Percentiles rank a stretch among this genome's conserved stretches.
Evolutionary conservation across 2,329 filamentous ascomycete species (phyloP).

Genomic region (Aspergillus ochraceus): DNA sequence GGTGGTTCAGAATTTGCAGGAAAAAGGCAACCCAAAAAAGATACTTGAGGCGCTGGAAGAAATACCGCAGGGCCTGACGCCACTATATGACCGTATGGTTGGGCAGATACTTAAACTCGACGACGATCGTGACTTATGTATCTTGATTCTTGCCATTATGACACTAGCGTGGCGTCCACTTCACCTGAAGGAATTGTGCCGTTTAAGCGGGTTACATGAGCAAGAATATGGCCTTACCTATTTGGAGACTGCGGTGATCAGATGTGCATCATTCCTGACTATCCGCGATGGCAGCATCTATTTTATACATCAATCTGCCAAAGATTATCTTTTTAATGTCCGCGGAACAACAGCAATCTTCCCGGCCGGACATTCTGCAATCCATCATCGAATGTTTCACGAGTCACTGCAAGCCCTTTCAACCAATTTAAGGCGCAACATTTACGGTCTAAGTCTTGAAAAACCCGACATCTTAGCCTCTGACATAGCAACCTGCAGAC

Average conservation of each 20-base stretch:
- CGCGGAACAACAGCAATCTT: neutral
- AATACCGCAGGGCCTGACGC: neutral
- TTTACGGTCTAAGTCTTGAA: neutral
- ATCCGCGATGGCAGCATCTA: neutral
- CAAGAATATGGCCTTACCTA: neutral
- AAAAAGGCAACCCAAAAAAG: neutral
- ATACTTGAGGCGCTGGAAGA: neutral
- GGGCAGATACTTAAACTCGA: neutral
- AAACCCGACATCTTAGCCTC: neutral
- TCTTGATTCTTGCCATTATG: neutral
- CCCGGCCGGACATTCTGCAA: neutral
- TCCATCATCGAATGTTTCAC: slow-evolving; percentile 1
- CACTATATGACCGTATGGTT: slow-evolving; percentile 6
- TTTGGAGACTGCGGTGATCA: slow-evolving; percentile 1
- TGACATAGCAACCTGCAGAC: neutral
- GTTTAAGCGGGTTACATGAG: slow-evolving; percentile 3
- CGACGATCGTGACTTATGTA: neutral
- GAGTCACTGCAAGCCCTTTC: neutral
- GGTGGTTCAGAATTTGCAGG: slow-evolving; percentile 4
- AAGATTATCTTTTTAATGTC: neutral
- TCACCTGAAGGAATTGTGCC: slow-evolving; percentile 1
- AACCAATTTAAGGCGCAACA: neutral
- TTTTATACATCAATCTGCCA: neutral
- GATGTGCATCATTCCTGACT: slow-evolving; percentile 4
- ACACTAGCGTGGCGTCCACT: slow-evolving; percentile 3